Base-by-base conservation (phyloP, 1,284 basidiomycete species). In the Sanghuangporus sanghuang region DNA sequence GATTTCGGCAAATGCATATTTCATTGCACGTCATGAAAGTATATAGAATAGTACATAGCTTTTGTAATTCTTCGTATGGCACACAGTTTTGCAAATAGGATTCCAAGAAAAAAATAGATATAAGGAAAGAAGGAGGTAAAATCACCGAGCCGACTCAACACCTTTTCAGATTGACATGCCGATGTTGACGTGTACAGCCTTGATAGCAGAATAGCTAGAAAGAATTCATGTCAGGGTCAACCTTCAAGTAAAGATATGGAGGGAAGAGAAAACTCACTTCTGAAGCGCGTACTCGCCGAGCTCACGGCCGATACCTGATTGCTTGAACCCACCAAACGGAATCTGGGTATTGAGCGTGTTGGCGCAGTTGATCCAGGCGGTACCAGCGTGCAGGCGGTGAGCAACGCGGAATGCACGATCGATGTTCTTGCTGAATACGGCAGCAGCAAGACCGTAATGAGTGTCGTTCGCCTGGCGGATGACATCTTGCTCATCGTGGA, bases 311-410 rank as follows among this genome's bases (percentile, higher is more conserved):
- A 94, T 86, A 62, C 92, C 92, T 11, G 82, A 85, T 72, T 90
- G 85, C 83, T 96, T 96, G 85, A 83, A 96, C 38, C 94, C 95
- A 66, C 95, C 93, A 74, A 96, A 96, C 1, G 93, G 90, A 44
- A 92, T 78, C 61, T 82, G 79, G 6, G 84, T 73, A 71, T 89
- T 76, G 18, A 91, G 74, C 71, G 81, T 77, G 76, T 92, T 92
- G 69, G 82, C 81, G 67, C 85, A 90, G 80, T 96, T 95, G 69
- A 92, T 75, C 86, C 87, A 93, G 1, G 85, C 85, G 6, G 92
- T 94, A 40, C 95, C 95, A 2, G 93, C 92, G 69, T 93, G 84
- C 67, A 98, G 79, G 68, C 77, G 81, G 75, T 93, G 85, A 7
- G 92, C 90, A 7, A 89, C 87, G 62, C 82, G 78, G 67, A 96